Evolutionary conservation across 2,329 filamentous ascomycete species (phyloP), one percentile per base, ranked within the genome.

Genomic region (Alternaria atra): DNA sequence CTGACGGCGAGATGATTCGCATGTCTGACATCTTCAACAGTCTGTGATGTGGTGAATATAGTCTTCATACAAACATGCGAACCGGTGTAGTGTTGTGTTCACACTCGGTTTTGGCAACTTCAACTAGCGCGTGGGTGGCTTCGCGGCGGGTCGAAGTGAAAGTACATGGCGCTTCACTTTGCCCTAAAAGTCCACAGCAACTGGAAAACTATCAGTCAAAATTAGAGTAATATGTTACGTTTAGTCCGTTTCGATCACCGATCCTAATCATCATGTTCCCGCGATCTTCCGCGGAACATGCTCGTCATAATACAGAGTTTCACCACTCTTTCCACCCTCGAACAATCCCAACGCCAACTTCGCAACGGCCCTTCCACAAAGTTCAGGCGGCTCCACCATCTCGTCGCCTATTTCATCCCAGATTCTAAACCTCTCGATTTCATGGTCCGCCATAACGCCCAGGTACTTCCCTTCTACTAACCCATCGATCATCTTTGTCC

Each of bases 401-500:
- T 63, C 64, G 20, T 73, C 71, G 1, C 71, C 70, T 52, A 69
- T 64, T 40, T 66, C 60, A 43, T 69, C 62, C 70, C 71, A 73
- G 0, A 65, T 61, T 44, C 58, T 59, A 34, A 73, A 73, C 30
- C 65, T 51, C 53, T 73, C 71, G n/a, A 73, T 62, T 52, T 73
- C 70, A 43, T 73, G 69, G 25, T 73, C 66, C 15, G 71, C 70
- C 70, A 73, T 72, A 15, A 72, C 52, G 1, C 63, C 64, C 20
- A 60, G 66, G 52, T 71, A 73, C 47, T 60, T 64, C 10, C 66
- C 68, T 23, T 58, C 50, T 13, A 72, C 61, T 2, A 73, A 37
- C 23, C 68, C 70, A 39, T 69, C 61, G 5, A 67, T 61, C 69
- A 73, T 74, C 27, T 66, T 67, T 8, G 71, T 73, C n/a, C 68